These are phyloP conservation scores for Trametes maxima DNA, from an alignment of 768 basidiomycete genomes.

Conservation along the genomic window DNA sequence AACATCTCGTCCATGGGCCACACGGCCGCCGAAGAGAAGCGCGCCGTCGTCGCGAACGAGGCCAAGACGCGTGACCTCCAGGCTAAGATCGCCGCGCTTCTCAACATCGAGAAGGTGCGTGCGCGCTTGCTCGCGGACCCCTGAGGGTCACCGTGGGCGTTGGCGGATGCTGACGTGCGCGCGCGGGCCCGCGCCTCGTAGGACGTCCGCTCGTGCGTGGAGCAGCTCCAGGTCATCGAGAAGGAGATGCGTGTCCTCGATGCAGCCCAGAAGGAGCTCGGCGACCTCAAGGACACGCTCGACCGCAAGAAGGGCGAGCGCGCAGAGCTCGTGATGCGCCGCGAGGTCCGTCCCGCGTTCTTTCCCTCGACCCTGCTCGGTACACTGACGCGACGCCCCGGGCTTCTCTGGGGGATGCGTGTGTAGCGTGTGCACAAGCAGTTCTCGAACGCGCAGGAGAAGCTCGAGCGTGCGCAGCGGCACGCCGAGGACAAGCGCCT, in stretches of 20 bases:
- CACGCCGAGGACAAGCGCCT: slow-evolving; percentile 80
- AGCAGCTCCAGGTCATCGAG: slow-evolving; percentile 76
- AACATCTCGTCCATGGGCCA: slow-evolving; percentile 77
- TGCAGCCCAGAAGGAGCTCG: slow-evolving; percentile 64
- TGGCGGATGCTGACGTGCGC: neutral
- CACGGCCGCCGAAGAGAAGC: slow-evolving; percentile 72
- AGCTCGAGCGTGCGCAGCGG: slow-evolving; percentile 75
- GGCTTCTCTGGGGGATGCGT: no score
- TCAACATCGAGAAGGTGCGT: slow-evolving; percentile 73
- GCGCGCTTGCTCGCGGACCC: neutral
- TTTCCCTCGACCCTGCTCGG: neutral
- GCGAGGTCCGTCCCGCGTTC: slow-evolving; percentile 52
- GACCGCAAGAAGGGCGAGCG: slow-evolving; percentile 76
- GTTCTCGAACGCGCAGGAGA: slow-evolving; percentile 78
- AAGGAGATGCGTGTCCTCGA: slow-evolving; percentile 68
- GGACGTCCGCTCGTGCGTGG: slow-evolving; percentile 73
- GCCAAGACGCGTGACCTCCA: slow-evolving; percentile 78
- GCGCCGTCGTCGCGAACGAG: slow-evolving; percentile 62
- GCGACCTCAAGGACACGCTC: slow-evolving; percentile 66
- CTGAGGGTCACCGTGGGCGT: neutral
- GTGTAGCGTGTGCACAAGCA: slow-evolving; percentile 79
- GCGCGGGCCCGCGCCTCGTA: no score
- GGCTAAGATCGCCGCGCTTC: slow-evolving; percentile 68
- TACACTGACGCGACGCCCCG: neutral
- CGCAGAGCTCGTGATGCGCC: slow-evolving; percentile 65